phyloP scores from a whole-genome alignment of 2,329 filamentous ascomycete genomes.

The Colletotrichum aenigma region DNA sequence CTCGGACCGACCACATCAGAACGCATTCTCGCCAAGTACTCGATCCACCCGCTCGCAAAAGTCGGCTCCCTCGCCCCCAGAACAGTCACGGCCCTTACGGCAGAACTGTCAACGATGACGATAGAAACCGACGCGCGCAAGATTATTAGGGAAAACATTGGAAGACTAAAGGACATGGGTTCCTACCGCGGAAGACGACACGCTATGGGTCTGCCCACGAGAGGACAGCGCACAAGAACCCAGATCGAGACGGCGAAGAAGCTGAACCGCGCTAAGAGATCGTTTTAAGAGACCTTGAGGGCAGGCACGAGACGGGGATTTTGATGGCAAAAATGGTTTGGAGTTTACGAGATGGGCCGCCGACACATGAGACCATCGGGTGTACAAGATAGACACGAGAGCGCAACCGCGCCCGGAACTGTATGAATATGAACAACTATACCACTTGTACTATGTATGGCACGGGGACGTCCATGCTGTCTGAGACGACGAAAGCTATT shows the following conservation, averaged over 20 bases:
- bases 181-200: conserved; percentile 88
- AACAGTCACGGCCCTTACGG: conserved; percentile 81
- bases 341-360: neutral
- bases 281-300: conserved; percentile 30
- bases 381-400: conserved; percentile 28
- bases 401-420: neutral
- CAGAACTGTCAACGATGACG: conserved; percentile 87
- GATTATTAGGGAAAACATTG: conserved; percentile 83
- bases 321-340: neutral
- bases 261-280: conserved; percentile 63
- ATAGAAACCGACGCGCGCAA: conserved; percentile 88
- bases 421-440: conserved; percentile 20
- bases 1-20: conserved; percentile 73
- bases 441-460: conserved; percentile 2
- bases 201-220: conserved; percentile 89
- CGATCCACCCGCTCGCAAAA: conserved; percentile 83
- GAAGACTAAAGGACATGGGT: conserved; percentile 86
- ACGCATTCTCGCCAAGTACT: conserved; percentile 85
- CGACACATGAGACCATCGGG: neutral
- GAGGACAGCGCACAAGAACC: conserved; percentile 86
- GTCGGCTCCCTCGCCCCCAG: conserved; percentile 76
- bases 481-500: neutral
- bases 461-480: neutral
- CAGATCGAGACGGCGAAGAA: conserved; percentile 68
- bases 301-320: neutral